Percentiles rank a stretch among this genome's conserved stretches.
Conservation (phyloP, 768 basidiomycete genomes). For the Leucocoprinus birnbaumii region DNA sequence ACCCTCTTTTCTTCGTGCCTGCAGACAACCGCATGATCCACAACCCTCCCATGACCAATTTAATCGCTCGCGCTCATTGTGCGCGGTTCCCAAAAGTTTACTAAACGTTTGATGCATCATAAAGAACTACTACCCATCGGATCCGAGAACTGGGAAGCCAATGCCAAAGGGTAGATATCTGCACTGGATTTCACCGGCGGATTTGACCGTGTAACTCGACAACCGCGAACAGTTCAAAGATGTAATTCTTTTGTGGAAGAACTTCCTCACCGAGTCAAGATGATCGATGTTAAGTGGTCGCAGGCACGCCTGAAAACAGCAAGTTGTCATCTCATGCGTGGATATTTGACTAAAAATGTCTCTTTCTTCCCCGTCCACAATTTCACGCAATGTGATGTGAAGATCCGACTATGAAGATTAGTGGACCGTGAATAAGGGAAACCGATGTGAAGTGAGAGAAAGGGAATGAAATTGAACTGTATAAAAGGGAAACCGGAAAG, state of each 20-base stretch:
- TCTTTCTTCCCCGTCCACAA: not conserved
- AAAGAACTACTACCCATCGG: not conserved
- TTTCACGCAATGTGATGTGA: too few relatives aligned
- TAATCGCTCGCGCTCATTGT: not conserved
- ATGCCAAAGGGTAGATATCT: not conserved
- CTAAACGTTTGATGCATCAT: too few relatives aligned
- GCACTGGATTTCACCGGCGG: too few relatives aligned
- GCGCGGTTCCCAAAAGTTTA: too few relatives aligned
- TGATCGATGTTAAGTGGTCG: not conserved
- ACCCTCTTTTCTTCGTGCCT: not conserved
- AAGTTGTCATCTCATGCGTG: not conserved
- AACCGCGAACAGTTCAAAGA: not conserved
- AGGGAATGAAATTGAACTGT: not conserved
- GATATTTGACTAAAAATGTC: not conserved
- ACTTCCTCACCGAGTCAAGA: constrained; percentile 6
- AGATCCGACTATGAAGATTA: not conserved
- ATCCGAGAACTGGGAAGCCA: constrained; percentile 5
- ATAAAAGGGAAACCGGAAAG: not conserved
- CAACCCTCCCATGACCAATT: not conserved
- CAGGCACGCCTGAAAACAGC: not conserved
- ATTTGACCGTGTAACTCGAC: constrained; percentile 1
- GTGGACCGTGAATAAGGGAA: not conserved
- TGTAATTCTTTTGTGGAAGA: constrained; percentile 1
- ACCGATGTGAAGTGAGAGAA: not conserved
- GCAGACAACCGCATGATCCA: not conserved